Evolutionary conservation across 208 protist genomes (phyloP).

Genomic region (Crithidia bombi): DNA sequence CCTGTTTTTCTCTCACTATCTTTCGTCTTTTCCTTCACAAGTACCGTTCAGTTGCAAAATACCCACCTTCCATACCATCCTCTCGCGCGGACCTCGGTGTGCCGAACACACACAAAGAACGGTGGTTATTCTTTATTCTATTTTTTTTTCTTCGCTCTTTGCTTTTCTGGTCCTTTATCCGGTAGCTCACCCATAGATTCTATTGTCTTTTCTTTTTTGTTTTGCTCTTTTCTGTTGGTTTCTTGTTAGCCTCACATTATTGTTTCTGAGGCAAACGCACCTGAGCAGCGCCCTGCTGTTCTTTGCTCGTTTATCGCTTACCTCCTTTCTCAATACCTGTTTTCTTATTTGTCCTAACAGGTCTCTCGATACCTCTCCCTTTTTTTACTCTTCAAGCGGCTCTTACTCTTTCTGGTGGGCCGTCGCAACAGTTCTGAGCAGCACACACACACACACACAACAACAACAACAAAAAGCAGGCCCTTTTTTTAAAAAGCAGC

Average conservation of each 20-base stretch:
- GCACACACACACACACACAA: background rate
- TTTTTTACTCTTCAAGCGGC: no score
- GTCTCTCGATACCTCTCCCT: no score
- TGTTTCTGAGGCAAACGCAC: no score
- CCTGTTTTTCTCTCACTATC: background rate
- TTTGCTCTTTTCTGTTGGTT: background rate
- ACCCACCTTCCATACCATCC: background rate
- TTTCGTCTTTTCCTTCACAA: slow-evolving; percentile 12
- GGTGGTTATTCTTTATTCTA: slow-evolving; percentile 3
- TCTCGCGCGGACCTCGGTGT: background rate
- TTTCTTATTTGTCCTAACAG: no score
- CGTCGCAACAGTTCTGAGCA: background rate
- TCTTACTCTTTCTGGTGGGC: background rate
- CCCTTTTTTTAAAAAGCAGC: background rate
- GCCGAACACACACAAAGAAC: background rate
- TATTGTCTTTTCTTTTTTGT: background rate
- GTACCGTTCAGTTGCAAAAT: background rate
- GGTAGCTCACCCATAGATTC: slow-evolving; percentile 15
- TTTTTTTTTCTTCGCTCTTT: background rate
- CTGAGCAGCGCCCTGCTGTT: no score
- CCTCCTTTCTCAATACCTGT: background rate
- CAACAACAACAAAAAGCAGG: background rate
- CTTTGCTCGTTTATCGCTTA: background rate
- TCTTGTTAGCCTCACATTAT: background rate
- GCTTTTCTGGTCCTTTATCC: background rate